A percentile compares a stretch with the other conserved stretches of the same genome.
phyloP scores from a whole-genome alignment of 768 basidiomycete genomes.

The Suillus ampliporus region DNA sequence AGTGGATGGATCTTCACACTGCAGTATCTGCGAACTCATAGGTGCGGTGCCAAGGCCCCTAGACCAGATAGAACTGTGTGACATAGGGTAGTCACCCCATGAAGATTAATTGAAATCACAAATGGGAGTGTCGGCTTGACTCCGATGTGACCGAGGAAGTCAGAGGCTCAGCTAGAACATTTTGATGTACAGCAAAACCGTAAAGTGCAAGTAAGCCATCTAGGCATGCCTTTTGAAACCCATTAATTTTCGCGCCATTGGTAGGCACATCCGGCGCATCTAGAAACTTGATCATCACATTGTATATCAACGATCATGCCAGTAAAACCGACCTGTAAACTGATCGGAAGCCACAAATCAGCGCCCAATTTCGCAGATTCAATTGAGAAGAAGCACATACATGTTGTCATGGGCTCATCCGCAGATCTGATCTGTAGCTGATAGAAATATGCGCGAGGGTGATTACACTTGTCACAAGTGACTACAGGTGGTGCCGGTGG shows the following conservation, averaged over 20 bases:
- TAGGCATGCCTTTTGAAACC: background rate
- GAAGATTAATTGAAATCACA: background rate
- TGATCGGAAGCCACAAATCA: background rate
- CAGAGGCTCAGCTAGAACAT: background rate
- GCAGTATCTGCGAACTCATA: background rate
- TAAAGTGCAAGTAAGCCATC: background rate
- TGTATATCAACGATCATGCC: background rate
- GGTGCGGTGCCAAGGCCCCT: background rate
- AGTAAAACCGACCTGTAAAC: slow-evolving; percentile 2
- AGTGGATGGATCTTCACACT: background rate
- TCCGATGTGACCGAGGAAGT: background rate
- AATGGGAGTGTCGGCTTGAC: background rate
- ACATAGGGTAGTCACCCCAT: background rate
- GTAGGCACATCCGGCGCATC: slow-evolving; percentile 66
- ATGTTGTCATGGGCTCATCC: slow-evolving; percentile 82
- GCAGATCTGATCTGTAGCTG: slow-evolving; percentile 96
- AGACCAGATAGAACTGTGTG: background rate
- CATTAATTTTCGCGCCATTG: slow-evolving; percentile 73
- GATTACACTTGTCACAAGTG: slow-evolving; percentile 68
- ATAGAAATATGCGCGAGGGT: slow-evolving; percentile 88
- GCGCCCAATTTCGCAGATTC: background rate
- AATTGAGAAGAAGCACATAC: slow-evolving; percentile 30
- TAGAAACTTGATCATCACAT: slow-evolving; percentile 30
- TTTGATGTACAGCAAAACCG: background rate
- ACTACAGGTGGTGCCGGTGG: slow-evolving; percentile 38